Percentiles rank a stretch among this genome's conserved stretches.
Evolutionary conservation across 148 eudicot genomes (phyloP).

Genomic region (Fallopia convolvulus): DNA sequence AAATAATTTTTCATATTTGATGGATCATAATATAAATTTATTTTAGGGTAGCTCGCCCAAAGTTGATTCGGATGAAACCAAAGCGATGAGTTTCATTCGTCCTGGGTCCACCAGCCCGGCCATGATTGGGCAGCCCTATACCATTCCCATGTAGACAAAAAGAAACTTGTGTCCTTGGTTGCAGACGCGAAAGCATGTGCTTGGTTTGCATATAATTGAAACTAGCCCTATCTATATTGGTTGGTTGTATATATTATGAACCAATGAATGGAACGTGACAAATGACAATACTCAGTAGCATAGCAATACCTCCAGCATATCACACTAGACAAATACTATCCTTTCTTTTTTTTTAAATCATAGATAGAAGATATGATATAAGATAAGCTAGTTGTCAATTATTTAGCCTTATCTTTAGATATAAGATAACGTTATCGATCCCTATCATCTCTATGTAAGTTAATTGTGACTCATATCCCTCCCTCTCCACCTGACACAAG

Average conservation of each 20-base stretch:
- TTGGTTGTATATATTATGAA: not conserved
- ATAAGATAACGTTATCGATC: not conserved
- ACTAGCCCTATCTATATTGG: not conserved
- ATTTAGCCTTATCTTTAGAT: not conserved
- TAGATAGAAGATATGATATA: too few relatives aligned
- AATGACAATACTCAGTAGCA: not conserved
- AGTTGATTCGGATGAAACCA: too few relatives aligned
- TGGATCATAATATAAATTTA: too few relatives aligned
- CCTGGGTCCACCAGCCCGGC: too few relatives aligned
- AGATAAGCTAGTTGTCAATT: too few relatives aligned
- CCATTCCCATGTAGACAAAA: not conserved
- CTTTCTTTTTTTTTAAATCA: too few relatives aligned
- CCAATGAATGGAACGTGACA: not conserved
- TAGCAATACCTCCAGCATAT: not conserved
- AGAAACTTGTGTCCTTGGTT: not conserved
- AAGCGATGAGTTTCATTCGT: too few relatives aligned
- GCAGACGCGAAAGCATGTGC: not conserved
- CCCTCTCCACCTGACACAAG: too few relatives aligned
- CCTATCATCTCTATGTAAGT: not conserved
- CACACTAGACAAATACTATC: too few relatives aligned
- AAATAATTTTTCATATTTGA: too few relatives aligned
- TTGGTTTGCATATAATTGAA: not conserved
- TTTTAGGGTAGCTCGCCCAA: too few relatives aligned
- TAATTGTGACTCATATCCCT: too few relatives aligned
- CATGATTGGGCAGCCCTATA: not conserved